Evolutionary conservation across 352 stramenopile species (phyloP).

Genomic region (Phytophthora kernoviae): DNA sequence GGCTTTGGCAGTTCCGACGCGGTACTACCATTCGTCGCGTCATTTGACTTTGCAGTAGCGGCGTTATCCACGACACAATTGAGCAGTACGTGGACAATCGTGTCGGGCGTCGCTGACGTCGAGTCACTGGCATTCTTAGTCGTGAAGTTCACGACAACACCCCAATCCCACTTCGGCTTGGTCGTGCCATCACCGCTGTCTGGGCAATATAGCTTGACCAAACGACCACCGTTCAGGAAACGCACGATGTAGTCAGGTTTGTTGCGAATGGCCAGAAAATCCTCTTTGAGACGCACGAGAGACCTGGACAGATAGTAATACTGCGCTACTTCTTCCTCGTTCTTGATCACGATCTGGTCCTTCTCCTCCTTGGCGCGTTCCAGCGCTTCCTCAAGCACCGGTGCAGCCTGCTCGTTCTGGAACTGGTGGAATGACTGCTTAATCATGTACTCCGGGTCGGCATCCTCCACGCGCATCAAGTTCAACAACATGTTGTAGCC

Average conservation of each 20-base stretch:
- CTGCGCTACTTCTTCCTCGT: conserved; percentile 87
- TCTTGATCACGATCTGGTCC: conserved; percentile 90
- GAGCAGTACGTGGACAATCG: conserved; percentile 79
- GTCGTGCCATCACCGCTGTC: conserved; percentile 52
- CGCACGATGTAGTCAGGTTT: conserved; percentile 92
- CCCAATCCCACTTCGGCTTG: conserved; percentile 78
- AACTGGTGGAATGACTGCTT: conserved; percentile 98
- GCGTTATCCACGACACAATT: conserved; percentile 56
- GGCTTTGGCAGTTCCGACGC: conserved; percentile 52
- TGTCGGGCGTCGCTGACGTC: conserved; percentile 64
- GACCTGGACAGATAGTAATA: conserved; percentile 92
- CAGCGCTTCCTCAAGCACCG: conserved; percentile 77
- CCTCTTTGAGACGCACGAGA: conserved; percentile 91
- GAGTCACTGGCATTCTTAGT: conserved; percentile 77
- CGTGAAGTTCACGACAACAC: conserved; percentile 87
- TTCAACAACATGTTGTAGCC: conserved; percentile 99
- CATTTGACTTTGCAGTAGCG: conserved; percentile 28
- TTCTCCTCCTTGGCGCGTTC: conserved; percentile 83
- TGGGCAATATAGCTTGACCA: conserved; percentile 84
- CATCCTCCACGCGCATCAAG: conserved; percentile 97
- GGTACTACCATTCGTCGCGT: conserved; percentile 30
- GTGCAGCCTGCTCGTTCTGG: conserved; percentile 86
- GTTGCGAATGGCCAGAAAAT: conserved; percentile 93
- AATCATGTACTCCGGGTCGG: conserved; percentile 98
- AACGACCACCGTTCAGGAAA: conserved; percentile 94